Percentiles rank a stretch among this genome's conserved stretches.
These are phyloP conservation scores for Gossypium trilobum DNA, from an alignment of 441 rosid species.

Conservation along the genomic window DNA sequence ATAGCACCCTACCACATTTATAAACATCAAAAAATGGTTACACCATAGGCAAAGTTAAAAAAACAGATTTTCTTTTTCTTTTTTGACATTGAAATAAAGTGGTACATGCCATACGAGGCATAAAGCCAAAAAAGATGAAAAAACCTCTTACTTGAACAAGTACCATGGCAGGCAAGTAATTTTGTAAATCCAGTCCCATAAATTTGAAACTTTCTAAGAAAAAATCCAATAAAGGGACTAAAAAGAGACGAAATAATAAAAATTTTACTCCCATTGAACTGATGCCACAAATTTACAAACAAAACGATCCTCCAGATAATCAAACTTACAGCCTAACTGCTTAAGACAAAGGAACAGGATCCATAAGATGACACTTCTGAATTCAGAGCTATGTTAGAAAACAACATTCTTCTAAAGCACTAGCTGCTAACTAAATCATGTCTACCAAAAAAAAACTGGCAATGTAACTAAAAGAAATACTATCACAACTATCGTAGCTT, in stretches of 20 bases:
- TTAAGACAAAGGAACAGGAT: conserved; percentile 6
- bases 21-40: background rate
- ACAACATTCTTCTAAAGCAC: conserved; percentile 9
- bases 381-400: conserved; percentile 10
- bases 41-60: background rate
- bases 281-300: conserved; percentile 11
- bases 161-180: background rate
- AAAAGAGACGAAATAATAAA: background rate
- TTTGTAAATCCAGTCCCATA: background rate
- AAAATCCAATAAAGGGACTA: background rate
- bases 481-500: conserved; percentile 19
- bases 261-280: background rate
- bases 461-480: background rate
- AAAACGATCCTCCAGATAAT: conserved; percentile 2
- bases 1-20: background rate
- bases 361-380: background rate
- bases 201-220: background rate
- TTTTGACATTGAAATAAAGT: background rate
- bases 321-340: background rate
- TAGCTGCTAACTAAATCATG: background rate
- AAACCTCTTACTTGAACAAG: background rate
- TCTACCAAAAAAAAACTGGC: background rate
- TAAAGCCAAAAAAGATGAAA: background rate
- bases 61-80: background rate
- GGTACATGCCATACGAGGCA: background rate